These are phyloP conservation scores for Ogataea nakhonphanomensis DNA, from an alignment of 805 yeast genomes.

Conservation along the genomic window DNA sequence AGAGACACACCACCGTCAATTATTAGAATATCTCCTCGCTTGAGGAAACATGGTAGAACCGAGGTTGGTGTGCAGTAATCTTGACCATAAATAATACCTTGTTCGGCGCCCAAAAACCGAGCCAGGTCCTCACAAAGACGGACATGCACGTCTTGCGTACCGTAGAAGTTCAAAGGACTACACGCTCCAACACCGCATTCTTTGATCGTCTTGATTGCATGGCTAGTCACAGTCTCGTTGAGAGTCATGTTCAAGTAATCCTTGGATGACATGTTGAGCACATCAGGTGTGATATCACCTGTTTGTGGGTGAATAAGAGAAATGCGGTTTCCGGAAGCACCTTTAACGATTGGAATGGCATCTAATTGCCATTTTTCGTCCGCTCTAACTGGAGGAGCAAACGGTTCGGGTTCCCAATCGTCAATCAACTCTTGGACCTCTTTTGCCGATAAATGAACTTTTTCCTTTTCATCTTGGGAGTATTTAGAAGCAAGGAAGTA, in stretches of 20 bases:
- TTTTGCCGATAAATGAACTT: slow-evolving; percentile 51
- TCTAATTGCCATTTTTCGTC: slow-evolving; percentile 60
- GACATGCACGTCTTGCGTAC: slow-evolving; percentile 88
- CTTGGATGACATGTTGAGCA: slow-evolving; percentile 64
- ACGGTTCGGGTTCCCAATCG: slow-evolving; percentile 91
- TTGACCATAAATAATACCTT: slow-evolving; percentile 86
- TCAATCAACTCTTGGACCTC: slow-evolving; percentile 82
- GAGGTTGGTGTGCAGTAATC: slow-evolving; percentile 84
- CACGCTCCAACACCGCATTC: slow-evolving; percentile 95
- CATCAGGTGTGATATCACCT: slow-evolving; percentile 28
- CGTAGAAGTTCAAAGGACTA: slow-evolving; percentile 97
- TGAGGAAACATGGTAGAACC: slow-evolving; percentile 88
- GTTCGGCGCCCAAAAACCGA: slow-evolving; percentile 69
- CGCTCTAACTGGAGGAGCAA: slow-evolving; percentile 53
- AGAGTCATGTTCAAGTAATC: slow-evolving; percentile 68
- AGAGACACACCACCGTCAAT: slow-evolving; percentile 78
- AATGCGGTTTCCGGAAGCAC: slow-evolving; percentile 45
- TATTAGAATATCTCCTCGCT: slow-evolving; percentile 89
- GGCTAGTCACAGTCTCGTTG: slow-evolving; percentile 42
- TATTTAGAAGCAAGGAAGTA: slow-evolving; percentile 79
- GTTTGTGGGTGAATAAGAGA: slow-evolving; percentile 29
- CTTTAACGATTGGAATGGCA: slow-evolving; percentile 60
- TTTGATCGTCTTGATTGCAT: slow-evolving; percentile 56
- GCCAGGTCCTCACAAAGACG: slow-evolving; percentile 75
- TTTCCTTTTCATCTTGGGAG: slow-evolving; percentile 69